These are phyloP conservation scores for Solanum chmielewskii DNA, from an alignment of 257 asterid genomes.

Conservation along the genomic window DNA sequence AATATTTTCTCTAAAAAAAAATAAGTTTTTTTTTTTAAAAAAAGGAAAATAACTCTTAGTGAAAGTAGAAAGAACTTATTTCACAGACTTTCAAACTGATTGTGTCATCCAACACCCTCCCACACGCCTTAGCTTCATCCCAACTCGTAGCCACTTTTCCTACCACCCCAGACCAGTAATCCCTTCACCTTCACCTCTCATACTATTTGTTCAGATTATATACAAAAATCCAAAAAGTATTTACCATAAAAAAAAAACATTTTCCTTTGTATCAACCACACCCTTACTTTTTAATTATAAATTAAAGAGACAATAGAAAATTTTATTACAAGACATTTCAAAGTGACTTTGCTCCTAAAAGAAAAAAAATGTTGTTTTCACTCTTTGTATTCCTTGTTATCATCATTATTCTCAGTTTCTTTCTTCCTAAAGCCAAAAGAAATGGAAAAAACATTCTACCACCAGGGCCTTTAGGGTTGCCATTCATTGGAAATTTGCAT, in stretches of 20 bases:
- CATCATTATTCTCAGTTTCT: not conserved
- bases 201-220: too few relatives aligned
- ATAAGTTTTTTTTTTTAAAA: too few relatives aligned
- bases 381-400: not conserved
- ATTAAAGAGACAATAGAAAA: too few relatives aligned
- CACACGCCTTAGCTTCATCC: not conserved
- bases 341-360: not conserved
- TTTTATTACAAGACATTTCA: too few relatives aligned
- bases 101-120: not conserved
- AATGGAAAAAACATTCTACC: not conserved
- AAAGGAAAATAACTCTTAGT: not conserved
- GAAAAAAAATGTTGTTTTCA: not conserved
- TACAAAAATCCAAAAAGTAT: not conserved
- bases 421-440: not conserved
- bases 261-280: too few relatives aligned
- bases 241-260: not conserved
- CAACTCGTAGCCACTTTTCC: not conserved
- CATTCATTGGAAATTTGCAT: not conserved
- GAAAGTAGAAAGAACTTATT: too few relatives aligned
- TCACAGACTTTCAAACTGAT: not conserved
- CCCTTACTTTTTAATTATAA: too few relatives aligned
- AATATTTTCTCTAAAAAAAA: too few relatives aligned
- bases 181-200: not conserved
- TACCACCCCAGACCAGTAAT: not conserved
- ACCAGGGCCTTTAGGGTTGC: not conserved